Evolutionary conservation across 2,329 filamentous ascomycete genomes (phyloP), one percentile per base, ranked within the genome.

Genomic region (Paramyrothecium roridum): DNA sequence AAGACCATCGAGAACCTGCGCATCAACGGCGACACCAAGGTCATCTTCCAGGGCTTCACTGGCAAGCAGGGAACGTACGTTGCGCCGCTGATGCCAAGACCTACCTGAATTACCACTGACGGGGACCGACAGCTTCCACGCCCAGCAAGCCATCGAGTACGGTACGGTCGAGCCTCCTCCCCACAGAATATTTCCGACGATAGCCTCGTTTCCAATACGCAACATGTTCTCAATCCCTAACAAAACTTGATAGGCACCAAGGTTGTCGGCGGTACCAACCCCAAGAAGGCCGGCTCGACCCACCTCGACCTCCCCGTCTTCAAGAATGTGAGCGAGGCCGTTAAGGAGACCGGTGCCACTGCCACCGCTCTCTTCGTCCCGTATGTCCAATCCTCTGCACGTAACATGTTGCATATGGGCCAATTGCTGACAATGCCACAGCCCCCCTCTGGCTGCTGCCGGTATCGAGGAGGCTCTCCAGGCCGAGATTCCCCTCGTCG

Each of bases 231-330:
- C 48, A 52, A 53, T 61, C 43, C 56, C 69, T 71, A 56, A 71
- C 59, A 57, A 54, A 52, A 20, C 53, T 59, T 34, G 56, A 62
- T 50, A 96, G 91, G 93, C 74, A 99, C 95, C 68, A 93, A 96
- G 74, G 91, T 99, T 64, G 92, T 99, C 64, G 95, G 95, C 75
- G 95, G 95, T 72, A 98, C 93, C 71, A 98, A 98, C 82, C 95
- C 95, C 73, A 98, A 96, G 85, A 99, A 99, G 83, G 95, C 95
- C 63, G 95, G 95, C 70, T 79, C 85, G 68, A 88, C 86, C 72
- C 95, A 99, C 77, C 86, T 99, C 60, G 91, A 87, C 72, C 89
- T 89, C 65, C 95, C 95, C 57, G 95, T 99, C 70, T 99, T 98
- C 78, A 90, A 86, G 68, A 93, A 84, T 67, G 95, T 99, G 65